Evolutionary conservation across 257 asterid genomes (phyloP).

Genomic region (Cordia subcordata): DNA sequence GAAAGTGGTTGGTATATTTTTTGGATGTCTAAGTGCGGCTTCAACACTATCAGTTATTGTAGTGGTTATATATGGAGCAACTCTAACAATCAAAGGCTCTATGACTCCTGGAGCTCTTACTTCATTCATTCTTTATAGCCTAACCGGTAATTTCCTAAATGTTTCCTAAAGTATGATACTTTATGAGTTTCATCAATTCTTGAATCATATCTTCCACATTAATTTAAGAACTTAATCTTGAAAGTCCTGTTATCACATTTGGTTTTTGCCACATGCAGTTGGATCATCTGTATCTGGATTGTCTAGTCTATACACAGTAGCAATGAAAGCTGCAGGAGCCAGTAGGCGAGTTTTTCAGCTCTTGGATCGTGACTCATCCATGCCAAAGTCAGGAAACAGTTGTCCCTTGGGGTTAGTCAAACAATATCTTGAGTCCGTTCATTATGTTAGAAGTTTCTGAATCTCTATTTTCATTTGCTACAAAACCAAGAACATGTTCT

Average conservation of each 20-base stretch:
- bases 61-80: constrained; percentile 76
- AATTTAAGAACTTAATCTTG: constrained; percentile 4
- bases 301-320: constrained; percentile 60
- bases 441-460: not conserved
- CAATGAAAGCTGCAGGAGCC: constrained; percentile 96
- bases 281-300: constrained; percentile 69
- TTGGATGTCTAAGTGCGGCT: constrained; percentile 74
- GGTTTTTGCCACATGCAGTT: constrained; percentile 38
- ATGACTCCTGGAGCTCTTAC: constrained; percentile 81
- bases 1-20: constrained; percentile 67
- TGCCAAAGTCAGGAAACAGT: constrained; percentile 65
- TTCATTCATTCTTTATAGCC: constrained; percentile 82
- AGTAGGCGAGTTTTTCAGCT: constrained; percentile 87
- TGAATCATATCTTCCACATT: not conserved
- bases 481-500: not conserved
- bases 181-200: not conserved
- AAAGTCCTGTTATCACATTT: constrained; percentile 14
- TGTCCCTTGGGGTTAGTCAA: constrained; percentile 66
- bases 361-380: constrained; percentile 63
- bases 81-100: constrained; percentile 69
- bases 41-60: constrained; percentile 77
- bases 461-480: not conserved
- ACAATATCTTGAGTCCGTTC: not conserved
- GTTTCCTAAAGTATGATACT: not conserved
- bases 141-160: constrained; percentile 47